Evolutionary conservation across 1,284 basidiomycete species (phyloP).

Genomic region (Testicularia cyperi): DNA sequence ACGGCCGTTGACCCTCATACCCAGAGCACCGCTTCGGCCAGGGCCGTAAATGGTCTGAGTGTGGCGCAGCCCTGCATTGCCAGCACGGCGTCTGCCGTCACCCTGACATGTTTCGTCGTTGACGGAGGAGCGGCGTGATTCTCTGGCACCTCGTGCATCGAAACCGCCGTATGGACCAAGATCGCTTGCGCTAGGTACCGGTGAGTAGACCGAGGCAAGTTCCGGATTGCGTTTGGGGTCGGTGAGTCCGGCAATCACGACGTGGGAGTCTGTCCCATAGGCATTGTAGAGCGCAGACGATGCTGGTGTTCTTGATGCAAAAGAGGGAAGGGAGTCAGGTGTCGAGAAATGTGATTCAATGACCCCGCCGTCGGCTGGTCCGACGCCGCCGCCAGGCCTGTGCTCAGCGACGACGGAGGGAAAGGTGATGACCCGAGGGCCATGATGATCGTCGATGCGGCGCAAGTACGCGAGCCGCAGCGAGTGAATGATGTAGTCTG

Average conservation of each 20-base stretch:
- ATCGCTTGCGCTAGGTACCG: constrained; percentile 18
- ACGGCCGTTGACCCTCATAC: constrained; percentile 45
- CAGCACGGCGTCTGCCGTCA: not conserved
- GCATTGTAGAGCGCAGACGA: constrained; percentile 4
- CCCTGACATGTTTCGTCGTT: no score
- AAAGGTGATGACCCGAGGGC: constrained; percentile 45
- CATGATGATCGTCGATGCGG: constrained; percentile 48
- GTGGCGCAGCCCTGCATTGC: constrained; percentile 25
- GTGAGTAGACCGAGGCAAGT: constrained; percentile 39
- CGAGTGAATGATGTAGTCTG: constrained; percentile 45
- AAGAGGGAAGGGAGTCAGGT: no score
- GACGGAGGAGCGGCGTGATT: no score
- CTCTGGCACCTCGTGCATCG: constrained; percentile 1
- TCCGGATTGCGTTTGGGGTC: constrained; percentile 38
- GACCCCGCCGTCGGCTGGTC: no score
- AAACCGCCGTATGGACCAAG: constrained; percentile 9
- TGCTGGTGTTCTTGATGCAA: constrained; percentile 15
- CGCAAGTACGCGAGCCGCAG: constrained; percentile 49
- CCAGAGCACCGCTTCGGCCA: constrained; percentile 40
- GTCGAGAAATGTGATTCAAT: no score
- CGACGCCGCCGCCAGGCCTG: not conserved
- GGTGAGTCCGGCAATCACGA: constrained; percentile 34
- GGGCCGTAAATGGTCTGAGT: constrained; percentile 51
- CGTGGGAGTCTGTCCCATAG: constrained; percentile 32
- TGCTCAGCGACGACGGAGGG: constrained; percentile 9